phyloP scores from a whole-genome alignment of 805 yeast species.

The Schwanniomyces occidentalis region DNA sequence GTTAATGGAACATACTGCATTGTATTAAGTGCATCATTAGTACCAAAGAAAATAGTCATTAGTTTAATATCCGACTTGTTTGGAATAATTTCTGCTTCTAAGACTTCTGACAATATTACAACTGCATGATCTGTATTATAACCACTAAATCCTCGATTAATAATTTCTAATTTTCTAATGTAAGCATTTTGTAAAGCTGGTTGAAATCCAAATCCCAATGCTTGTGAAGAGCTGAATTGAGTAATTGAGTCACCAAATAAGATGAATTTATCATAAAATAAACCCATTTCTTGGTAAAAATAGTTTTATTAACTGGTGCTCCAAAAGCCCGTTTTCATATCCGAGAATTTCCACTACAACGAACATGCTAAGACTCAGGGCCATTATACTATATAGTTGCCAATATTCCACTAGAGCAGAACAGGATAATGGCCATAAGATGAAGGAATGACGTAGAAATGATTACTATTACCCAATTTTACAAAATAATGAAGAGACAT shows the following conservation, averaged over 20 bases:
- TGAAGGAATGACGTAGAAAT: too few species aligned
- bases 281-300: too few species aligned
- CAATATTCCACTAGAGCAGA: too few species aligned
- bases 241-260: constrained; percentile 75
- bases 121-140: constrained; percentile 67
- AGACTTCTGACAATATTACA: constrained; percentile 36
- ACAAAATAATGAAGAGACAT: too few species aligned
- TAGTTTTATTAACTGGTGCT: too few species aligned
- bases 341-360: too few species aligned
- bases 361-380: too few species aligned
- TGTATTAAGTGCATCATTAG: constrained; percentile 59
- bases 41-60: constrained; percentile 71
- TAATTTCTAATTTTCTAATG: constrained; percentile 61
- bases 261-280: constrained; percentile 49
- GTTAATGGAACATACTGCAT: constrained; percentile 50
- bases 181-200: constrained; percentile 54
- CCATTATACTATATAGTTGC: too few species aligned
- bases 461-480: too few species aligned
- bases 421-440: too few species aligned
- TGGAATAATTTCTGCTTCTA: constrained; percentile 50
- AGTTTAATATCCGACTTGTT: constrained; percentile 34
- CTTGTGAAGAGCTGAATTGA: constrained; percentile 45
- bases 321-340: too few species aligned
- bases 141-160: constrained; percentile 77
- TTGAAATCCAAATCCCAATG: constrained; percentile 45